Evolutionary conservation across 2,329 filamentous ascomycete genomes (phyloP), one percentile per base, ranked within the genome.

Genomic region (Hymenoscyphus repandus): DNA sequence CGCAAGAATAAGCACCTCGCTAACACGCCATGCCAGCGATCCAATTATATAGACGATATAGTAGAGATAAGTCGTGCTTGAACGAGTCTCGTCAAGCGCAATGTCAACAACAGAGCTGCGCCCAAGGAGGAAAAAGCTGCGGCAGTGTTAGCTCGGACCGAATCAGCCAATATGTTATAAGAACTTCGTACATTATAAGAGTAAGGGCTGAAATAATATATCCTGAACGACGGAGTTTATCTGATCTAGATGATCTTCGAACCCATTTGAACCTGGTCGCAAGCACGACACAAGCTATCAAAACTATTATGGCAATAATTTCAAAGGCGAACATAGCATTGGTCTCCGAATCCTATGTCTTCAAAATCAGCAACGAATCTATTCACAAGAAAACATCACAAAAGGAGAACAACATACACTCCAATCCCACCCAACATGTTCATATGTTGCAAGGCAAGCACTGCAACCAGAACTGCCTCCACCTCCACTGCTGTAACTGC

Each of bases 221-320:
- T 3, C 47, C 47, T 10, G 18, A 6, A 38, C 27, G 15, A 36
- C 47, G 39, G 7, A 49, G 32, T 27, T 32, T 49, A 32, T 44
- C 47, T 37, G 10, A 34, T 37, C 39, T 18, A 27, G 22, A 27
- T 38, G 9, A 20, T 31, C 37, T 42, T n/a, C 39, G 39, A 13
- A 43, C 40, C 47, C 47, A 49, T 37, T 43, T 42, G 32, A 49
- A 49, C n/a, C 47, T 36, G 11, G 47, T 30, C 20, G 47, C 47
- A 18, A 49, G 47, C 30, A 44, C 39, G 12, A 49, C 12, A 31
- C 47, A 49, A 7, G 38, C 47, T 4, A 49, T 22, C 15, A 49
- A 18, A 37, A 43, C 38, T 10, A 49, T 10, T 12, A 38, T 32
- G 13, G 32, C 40, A 15, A 49, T 49, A 10, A 49, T 49, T 1